Percentiles rank a stretch among this genome's conserved stretches.
Evolutionary conservation across 371 early-diverging fungal genomes (phyloP).

Genomic region (Basidiobolus meristosporus): DNA sequence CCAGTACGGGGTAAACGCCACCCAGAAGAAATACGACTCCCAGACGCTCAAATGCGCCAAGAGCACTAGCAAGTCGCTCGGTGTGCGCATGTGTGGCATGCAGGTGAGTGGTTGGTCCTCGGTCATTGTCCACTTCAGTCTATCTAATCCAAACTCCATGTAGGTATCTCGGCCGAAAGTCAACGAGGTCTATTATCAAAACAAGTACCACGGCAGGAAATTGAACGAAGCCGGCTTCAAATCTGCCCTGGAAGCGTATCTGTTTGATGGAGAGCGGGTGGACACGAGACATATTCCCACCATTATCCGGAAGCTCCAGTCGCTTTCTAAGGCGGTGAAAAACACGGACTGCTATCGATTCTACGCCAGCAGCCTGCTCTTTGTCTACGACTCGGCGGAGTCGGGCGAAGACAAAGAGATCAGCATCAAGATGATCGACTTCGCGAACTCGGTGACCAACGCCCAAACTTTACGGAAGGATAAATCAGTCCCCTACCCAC

Average conservation of each 20-base stretch:
- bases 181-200: conserved; percentile 46
- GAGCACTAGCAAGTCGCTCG: conserved; percentile 75
- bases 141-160: neutral
- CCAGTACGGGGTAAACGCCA: conserved; percentile 82
- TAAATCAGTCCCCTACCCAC: conserved; percentile 1
- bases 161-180: conserved; percentile 62
- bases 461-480: neutral
- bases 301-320: conserved; percentile 42
- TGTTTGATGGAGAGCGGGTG: conserved; percentile 54
- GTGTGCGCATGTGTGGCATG: conserved; percentile 92
- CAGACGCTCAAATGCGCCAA: too few relatives aligned
- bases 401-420: conserved; percentile 12
- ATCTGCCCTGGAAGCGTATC: conserved; percentile 43
- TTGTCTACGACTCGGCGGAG: conserved; percentile 67
- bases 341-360: conserved; percentile 67
- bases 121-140: neutral
- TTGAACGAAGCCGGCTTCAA: conserved; percentile 52
- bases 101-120: conserved; percentile 33
- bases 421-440: conserved; percentile 86
- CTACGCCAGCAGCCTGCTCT: conserved; percentile 68
- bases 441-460: conserved; percentile 57
- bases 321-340: conserved; percentile 42
- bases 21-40: conserved; percentile 55
- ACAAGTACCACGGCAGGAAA: conserved; percentile 88
- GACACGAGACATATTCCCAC: conserved; percentile 51